Evolutionary conservation across 2,329 filamentous ascomycete genomes (phyloP).

Genomic region (Talaromyces sp.): DNA sequence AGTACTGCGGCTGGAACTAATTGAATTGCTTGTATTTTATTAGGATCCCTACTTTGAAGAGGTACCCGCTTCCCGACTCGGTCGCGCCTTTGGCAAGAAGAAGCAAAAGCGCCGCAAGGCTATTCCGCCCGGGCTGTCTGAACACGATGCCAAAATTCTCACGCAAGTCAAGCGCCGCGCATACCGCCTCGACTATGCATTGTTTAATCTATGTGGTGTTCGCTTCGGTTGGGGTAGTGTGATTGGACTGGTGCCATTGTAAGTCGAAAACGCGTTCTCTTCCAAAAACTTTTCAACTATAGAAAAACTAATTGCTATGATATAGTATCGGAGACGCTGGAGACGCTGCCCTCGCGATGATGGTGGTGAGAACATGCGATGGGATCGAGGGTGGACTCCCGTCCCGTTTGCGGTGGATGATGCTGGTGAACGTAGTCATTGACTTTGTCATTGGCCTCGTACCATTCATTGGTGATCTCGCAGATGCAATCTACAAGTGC

Average conservation of each 20-base stretch:
- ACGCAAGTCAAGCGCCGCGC: conserved; percentile 84
- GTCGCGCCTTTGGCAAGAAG: conserved; percentile 68
- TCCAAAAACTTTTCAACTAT: no score
- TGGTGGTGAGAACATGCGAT: conserved; percentile 72
- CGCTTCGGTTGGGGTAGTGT: conserved; percentile 88
- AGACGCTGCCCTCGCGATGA: conserved; percentile 73
- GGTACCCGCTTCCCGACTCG: conserved; percentile 71
- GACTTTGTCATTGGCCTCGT: conserved; percentile 54
- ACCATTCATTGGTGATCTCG: conserved; percentile 54
- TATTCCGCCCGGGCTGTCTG: conserved; percentile 77
- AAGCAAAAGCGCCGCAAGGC: conserved; percentile 84
- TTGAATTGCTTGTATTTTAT: not conserved
- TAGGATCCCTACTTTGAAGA: conserved; percentile 91
- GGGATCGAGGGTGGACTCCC: conserved; percentile 75
- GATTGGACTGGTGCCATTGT: conserved; percentile 81
- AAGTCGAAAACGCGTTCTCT: conserved; percentile 46
- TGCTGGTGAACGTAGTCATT: conserved; percentile 75
- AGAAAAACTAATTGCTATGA: not conserved
- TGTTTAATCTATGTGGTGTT: conserved; percentile 80
- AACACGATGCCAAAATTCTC: conserved; percentile 78
- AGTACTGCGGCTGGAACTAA: conserved; percentile 4
- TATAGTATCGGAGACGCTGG: conserved; percentile 71
- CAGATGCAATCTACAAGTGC: conserved; percentile 51
- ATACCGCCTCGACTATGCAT: conserved; percentile 80
- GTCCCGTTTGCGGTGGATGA: conserved; percentile 61